Conservation (phyloP, 495 filamentous ascomycete species). For the Xylaria intraflava region DNA sequence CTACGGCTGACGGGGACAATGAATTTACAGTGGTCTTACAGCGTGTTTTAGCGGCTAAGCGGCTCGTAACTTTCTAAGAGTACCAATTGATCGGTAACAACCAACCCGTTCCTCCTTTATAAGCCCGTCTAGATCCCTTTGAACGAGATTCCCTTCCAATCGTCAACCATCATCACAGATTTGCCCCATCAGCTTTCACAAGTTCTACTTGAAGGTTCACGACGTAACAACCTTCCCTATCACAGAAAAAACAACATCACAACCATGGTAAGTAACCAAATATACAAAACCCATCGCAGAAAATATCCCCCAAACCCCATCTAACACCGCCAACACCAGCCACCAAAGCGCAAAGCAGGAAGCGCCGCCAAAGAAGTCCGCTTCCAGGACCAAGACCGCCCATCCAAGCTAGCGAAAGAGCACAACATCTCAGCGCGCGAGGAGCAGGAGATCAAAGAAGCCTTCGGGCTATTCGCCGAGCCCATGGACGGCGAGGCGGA, state of each 20-base stretch:
- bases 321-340: slow-evolving; percentile 22
- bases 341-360: slow-evolving; percentile 35
- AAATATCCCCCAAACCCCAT: background rate
- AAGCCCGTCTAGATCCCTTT: too few relatives aligned
- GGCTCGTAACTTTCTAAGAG: too few relatives aligned
- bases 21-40: too few relatives aligned
- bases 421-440: slow-evolving; percentile 75
- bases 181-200: background rate
- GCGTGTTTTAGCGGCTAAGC: too few relatives aligned
- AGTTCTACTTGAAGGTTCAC: too few relatives aligned
- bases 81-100: too few relatives aligned
- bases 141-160: too few relatives aligned
- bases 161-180: too few relatives aligned
- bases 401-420: slow-evolving; percentile 82
- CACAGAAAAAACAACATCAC: background rate
- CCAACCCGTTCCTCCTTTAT: too few relatives aligned
- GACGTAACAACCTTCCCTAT: too few relatives aligned
- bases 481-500: slow-evolving; percentile 61
- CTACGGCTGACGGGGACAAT: too few relatives aligned
- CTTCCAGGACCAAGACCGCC: slow-evolving; percentile 30
- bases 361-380: slow-evolving; percentile 13
- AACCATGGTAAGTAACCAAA: slow-evolving; percentile 4
- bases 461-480: slow-evolving; percentile 74
- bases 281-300: background rate
- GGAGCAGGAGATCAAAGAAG: slow-evolving; percentile 85